phyloP scores from a whole-genome alignment of 2,329 filamentous ascomycete species.

The Aspergillus puulaauensis region DNA sequence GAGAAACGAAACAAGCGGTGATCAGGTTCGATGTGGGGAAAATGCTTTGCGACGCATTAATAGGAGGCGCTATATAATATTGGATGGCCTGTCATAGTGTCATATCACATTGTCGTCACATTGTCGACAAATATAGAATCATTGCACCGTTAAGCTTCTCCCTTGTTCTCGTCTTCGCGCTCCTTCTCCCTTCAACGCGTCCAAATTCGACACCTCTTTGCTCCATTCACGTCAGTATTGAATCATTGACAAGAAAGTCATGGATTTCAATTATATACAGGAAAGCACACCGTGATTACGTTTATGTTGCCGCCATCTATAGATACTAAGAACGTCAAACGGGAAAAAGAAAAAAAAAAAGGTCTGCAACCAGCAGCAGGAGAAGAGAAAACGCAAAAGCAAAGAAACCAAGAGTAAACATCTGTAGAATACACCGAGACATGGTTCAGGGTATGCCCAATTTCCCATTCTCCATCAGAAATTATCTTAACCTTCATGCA shows the following conservation, averaged over 20 bases:
- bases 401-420: conserved; percentile 10
- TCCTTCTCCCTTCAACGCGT: neutral
- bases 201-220: too few relatives aligned
- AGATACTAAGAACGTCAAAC: conserved; percentile 13
- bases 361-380: conserved; percentile 16
- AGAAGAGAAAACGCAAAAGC: neutral
- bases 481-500: conserved; percentile 17
- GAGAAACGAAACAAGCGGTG: too few relatives aligned
- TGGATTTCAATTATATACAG: conserved; percentile 3
- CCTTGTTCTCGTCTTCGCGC: neutral
- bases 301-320: conserved; percentile 15
- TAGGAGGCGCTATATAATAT: too few relatives aligned
- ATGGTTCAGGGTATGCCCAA: conserved; percentile 1
- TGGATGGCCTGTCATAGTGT: neutral
- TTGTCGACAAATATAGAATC: too few relatives aligned
- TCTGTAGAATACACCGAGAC: conserved; percentile 23
- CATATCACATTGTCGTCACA: too few relatives aligned
- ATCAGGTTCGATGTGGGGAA: too few relatives aligned
- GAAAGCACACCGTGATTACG: conserved; percentile 6
- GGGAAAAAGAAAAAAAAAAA: neutral
- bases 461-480: conserved; percentile 11
- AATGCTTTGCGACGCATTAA: too few relatives aligned
- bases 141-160: neutral
- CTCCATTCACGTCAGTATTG: too few relatives aligned
- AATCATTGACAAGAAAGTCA: neutral